Evolutionary conservation across 805 yeast genomes (phyloP), one percentile per base, ranked within the genome.

Genomic region (Wickerhamomyces alni): DNA sequence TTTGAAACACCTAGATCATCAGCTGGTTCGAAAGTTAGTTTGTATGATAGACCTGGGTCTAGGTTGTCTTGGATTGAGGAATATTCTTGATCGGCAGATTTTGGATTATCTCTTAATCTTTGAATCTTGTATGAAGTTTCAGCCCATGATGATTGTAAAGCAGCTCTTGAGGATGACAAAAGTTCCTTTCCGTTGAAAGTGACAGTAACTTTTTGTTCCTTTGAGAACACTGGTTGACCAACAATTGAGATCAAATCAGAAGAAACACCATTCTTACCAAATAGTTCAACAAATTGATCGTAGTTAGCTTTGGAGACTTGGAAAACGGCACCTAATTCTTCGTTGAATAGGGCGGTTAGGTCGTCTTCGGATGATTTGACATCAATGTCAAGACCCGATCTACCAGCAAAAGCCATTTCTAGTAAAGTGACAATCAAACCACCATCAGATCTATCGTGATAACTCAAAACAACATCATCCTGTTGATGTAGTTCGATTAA

Each of bases 331-430:
- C 97, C 99, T 35, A 93, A 73, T 60, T 93, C 98, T 67, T 93
- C 99, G 58, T 82, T 83, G 72, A 93, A 93, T 54, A 89, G 67
- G 26, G 72, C 69, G 12, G 81, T 63, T 39, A 79, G 67, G 11
- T 68, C 63, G 44, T 71, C 74, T 19, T 54, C 55, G 17, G 55
- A 48, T 15, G 56, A 52, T 10, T 66, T 59, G 29, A 82, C 44
- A 28, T 65, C 59, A 39, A 89, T 65, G 38, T 79, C 73, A 42
- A 89, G 59, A 47, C 99, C 99, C 38, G 79, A 75, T 67, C 97
- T 80, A 25, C 91, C 89, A 33, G 98, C 96, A 66, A 93, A 93
- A 1, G 96, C 95, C 98, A 93, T 93, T 68, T 93, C 99, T 33
- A 83, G 66, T 34, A 86, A 68, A 9, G 98, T 81, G 33, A 84